Base-by-base conservation (phyloP, 2,329 filamentous ascomycete genomes). In the Coleophoma cylindrospora region DNA sequence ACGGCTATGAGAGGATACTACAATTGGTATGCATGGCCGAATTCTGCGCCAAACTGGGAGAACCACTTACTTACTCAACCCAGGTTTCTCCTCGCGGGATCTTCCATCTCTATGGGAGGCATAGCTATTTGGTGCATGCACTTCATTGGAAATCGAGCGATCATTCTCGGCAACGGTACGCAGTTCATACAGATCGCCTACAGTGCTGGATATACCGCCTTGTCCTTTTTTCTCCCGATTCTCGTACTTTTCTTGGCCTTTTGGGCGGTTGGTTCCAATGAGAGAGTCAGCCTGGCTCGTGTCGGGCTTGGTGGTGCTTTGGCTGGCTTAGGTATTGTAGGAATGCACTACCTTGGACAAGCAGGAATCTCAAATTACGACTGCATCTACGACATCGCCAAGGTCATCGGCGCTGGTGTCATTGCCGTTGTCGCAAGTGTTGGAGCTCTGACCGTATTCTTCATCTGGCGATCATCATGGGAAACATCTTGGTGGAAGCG, bases 301-400 rank as follows among this genome's bases (percentile, higher is more conserved):
- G 75, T 87, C 11, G 62, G 76, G 8, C 62, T 80, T 5, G 85
- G 86, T 9, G 89, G 89, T 7, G 62, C 81, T 1, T 74, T 91
- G 40, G 86, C 86, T 2, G 90, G 90, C 13, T 74, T 83, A 5
- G 84, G 88, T 19, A 84, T 94, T 45, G 89, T 86, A 52, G 87
- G 86, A 33, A 94, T 95, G 89, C 88, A 95, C 66, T 95, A 94
- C 61, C 73, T 92, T 15, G 89, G 89, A n/a, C 91, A 95, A 63
- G 80, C 86, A 33, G 89, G 89, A 34, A 90, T 92, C 54, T 75
- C 76, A 27, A 92, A 95, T 64, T 95, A 94, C 62, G 68, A 64
- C 4, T 84, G 87, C 58, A 68, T 73, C 11, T 91, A 91, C 58
- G 81, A 83, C 61, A 44, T 63, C 19, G 48, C 47, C 11, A 59